Percentiles rank a stretch among this genome's conserved stretches.
phyloP scores from a whole-genome alignment of 2,329 filamentous ascomycete genomes.

The Penicillium sumatraense region DNA sequence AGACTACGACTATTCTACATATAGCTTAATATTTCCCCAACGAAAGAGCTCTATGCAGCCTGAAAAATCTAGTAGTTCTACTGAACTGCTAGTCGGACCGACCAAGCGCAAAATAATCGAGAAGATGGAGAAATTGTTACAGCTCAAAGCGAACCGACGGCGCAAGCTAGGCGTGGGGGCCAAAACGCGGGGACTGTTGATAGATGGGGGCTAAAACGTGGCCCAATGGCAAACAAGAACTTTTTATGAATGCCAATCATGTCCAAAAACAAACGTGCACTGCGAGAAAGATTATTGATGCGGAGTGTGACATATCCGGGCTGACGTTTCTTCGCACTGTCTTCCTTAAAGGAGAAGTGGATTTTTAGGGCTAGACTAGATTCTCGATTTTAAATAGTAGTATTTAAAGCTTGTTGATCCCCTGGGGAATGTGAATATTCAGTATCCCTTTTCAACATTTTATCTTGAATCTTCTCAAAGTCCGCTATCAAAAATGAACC shows the following conservation, averaged over 20 bases:
- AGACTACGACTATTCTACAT: no score
- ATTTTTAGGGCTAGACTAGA: constrained; percentile 1
- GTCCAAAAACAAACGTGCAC: background rate
- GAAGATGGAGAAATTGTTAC: no score
- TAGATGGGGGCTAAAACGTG: constrained; percentile 7
- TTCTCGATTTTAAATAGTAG: background rate
- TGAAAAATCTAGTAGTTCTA: no score
- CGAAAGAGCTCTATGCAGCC: no score
- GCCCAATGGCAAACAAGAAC: constrained; percentile 5
- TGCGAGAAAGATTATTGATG: background rate
- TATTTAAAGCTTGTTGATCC: background rate
- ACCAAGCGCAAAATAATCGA: no score
- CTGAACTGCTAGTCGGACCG: no score
- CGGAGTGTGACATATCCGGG: background rate
- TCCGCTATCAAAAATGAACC: constrained; percentile 13
- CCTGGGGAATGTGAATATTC: constrained; percentile 4
- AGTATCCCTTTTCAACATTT: constrained; percentile 11
- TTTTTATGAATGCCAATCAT: background rate
- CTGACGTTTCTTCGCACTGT: constrained; percentile 5
- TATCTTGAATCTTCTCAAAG: constrained; percentile 10
- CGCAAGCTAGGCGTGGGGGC: constrained; percentile 5
- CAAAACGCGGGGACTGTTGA: constrained; percentile 5
- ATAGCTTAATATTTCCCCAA: no score
- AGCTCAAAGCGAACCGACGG: background rate
- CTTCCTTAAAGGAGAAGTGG: constrained; percentile 4